Evolutionary conservation across 2,329 filamentous ascomycete species (phyloP).

Genomic region (Aspergillus felis): DNA sequence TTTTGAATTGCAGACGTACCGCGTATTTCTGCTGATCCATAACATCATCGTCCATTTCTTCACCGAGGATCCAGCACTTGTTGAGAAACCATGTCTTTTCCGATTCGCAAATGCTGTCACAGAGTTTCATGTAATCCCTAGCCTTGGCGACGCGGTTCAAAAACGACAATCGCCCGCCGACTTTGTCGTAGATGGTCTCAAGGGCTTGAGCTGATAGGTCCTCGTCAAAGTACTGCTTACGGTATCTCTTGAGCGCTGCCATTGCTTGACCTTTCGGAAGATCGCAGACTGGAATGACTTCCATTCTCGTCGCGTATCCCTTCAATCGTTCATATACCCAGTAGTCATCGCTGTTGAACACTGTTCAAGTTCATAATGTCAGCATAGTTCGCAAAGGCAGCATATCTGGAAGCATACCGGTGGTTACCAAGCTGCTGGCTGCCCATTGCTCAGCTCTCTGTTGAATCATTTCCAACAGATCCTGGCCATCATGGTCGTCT

Average conservation of each 20-base stretch:
- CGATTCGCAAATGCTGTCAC: constrained; percentile 64
- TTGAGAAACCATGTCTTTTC: constrained; percentile 79
- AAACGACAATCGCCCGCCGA: constrained; percentile 85
- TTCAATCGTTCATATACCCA: constrained; percentile 97
- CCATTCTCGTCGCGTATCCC: constrained; percentile 89
- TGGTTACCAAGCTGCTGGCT: constrained; percentile 80
- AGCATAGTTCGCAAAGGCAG: neutral
- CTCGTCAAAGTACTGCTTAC: constrained; percentile 72
- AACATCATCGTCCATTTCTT: constrained; percentile 88
- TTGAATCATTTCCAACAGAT: constrained; percentile 89
- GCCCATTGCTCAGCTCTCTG: constrained; percentile 97
- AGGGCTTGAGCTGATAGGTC: constrained; percentile 51
- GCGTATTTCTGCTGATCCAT: constrained; percentile 98
- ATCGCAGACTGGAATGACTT: constrained; percentile 82
- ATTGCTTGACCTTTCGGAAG: constrained; percentile 75
- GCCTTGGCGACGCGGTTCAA: constrained; percentile 88
- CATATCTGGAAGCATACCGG: constrained; percentile 36
- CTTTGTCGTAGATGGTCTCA: constrained; percentile 75
- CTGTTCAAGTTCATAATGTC: constrained; percentile 40
- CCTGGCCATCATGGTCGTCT: constrained; percentile 88
- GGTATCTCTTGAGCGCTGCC: constrained; percentile 71
- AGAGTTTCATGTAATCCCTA: constrained; percentile 72
- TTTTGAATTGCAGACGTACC: constrained; percentile 48
- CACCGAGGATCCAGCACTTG: constrained; percentile 72
- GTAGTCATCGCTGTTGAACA: constrained; percentile 96